phyloP scores from a whole-genome alignment of 208 protist genomes.

The Phytomonas sp. region DNA sequence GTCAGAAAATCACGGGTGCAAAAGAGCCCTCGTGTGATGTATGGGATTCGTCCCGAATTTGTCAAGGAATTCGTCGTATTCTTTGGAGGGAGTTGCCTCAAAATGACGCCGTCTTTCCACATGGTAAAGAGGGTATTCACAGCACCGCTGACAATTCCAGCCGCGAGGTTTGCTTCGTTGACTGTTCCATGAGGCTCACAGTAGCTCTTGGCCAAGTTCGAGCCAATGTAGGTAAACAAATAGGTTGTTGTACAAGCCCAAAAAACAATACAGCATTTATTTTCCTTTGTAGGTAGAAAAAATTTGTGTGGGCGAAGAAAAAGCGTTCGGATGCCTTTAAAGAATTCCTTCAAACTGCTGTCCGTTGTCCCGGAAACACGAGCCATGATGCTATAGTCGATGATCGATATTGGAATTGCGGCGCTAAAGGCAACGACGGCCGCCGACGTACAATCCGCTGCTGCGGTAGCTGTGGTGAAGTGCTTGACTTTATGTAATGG shows the following conservation, averaged over 20 bases:
- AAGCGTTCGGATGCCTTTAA: constrained; percentile 50
- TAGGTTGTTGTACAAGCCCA: constrained; percentile 58
- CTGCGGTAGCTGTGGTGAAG: constrained; percentile 35
- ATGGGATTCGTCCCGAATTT: constrained; percentile 60
- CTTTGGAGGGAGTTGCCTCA: constrained; percentile 50
- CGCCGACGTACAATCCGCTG: constrained; percentile 60
- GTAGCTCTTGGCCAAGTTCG: constrained; percentile 76
- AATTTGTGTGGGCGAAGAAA: constrained; percentile 73
- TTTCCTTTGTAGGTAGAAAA: constrained; percentile 77
- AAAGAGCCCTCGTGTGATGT: constrained; percentile 69
- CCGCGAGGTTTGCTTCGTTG: constrained; percentile 44
- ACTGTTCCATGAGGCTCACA: constrained; percentile 56
- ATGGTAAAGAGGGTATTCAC: constrained; percentile 71
- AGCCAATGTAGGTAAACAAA: constrained; percentile 62
- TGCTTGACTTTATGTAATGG: constrained; percentile 43
- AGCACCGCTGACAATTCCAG: constrained; percentile 55
- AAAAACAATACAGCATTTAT: constrained; percentile 73
- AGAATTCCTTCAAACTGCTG: constrained; percentile 63
- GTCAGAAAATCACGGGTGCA: constrained; percentile 70
- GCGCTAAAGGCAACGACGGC: constrained; percentile 56
- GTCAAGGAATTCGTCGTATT: constrained; percentile 25
- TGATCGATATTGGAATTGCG: constrained; percentile 78
- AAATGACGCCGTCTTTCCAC: constrained; percentile 81
- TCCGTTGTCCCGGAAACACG: constrained; percentile 65
- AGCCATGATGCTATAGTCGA: constrained; percentile 87